Conservation (phyloP, 2,329 filamentous ascomycete species). For the Penicillium fuscoglaucum region DNA sequence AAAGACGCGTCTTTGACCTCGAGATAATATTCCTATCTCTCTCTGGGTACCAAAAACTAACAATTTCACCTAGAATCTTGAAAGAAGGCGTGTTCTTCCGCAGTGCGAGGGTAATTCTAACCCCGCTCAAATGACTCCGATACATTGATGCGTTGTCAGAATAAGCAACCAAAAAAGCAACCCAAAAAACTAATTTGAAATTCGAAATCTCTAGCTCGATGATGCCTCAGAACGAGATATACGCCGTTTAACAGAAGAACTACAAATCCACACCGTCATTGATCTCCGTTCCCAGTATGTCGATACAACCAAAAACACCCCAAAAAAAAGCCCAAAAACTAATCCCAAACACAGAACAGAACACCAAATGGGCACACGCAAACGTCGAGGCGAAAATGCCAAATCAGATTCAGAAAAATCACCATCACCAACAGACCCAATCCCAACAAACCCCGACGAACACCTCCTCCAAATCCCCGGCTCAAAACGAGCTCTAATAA, state of each 20-base stretch:
- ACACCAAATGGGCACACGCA: constrained; percentile 66
- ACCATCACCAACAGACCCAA: constrained; percentile 34
- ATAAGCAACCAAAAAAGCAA: not conserved
- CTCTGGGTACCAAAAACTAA: constrained; percentile 3
- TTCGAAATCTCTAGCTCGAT: constrained; percentile 51
- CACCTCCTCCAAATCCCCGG: constrained; percentile 64
- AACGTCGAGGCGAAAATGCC: constrained; percentile 50
- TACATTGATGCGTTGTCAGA: not conserved
- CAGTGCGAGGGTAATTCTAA: constrained; percentile 61
- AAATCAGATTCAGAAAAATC: constrained; percentile 22
- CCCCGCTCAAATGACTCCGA: not conserved
- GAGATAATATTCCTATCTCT: not conserved
- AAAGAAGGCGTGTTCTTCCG: constrained; percentile 67
- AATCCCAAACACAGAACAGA: constrained; percentile 61
- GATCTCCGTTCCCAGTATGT: constrained; percentile 74
- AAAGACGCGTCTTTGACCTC: not conserved
- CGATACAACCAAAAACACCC: too few species aligned
- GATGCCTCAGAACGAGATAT: constrained; percentile 69
- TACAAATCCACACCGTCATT: constrained; percentile 69
- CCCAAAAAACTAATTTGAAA: not conserved
- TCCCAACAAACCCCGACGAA: constrained; percentile 52
- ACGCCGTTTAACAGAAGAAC: constrained; percentile 56
- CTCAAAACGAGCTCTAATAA: constrained; percentile 65
- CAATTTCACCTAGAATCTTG: constrained; percentile 41
- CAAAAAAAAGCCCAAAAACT: not conserved